A percentile compares a stretch with the other conserved stretches of the same genome.
phyloP scores from a whole-genome alignment of 805 yeast genomes.

The Saturnispora diversa region DNA sequence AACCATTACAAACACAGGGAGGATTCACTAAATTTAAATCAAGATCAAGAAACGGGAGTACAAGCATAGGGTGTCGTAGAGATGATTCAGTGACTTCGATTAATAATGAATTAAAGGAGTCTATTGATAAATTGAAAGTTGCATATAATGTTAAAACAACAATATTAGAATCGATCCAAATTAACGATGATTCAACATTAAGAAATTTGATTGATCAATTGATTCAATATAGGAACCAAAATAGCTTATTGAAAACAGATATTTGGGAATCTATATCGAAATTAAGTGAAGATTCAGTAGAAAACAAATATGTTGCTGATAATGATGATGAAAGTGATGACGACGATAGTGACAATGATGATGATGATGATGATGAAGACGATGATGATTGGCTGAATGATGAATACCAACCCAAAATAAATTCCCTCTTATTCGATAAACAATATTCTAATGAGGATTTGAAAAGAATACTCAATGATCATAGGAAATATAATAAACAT shows the following conservation, averaged over 20 bases:
- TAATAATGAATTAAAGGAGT: not conserved
- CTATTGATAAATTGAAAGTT: conserved; percentile 1
- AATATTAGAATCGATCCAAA: conserved; percentile 12
- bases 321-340: conserved; percentile 11
- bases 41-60: conserved; percentile 5
- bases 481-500: conserved; percentile 3
- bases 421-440: conserved; percentile 3
- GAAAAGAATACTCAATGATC: not conserved
- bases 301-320: conserved; percentile 4
- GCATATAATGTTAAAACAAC: conserved; percentile 1
- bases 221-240: conserved; percentile 16
- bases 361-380: conserved; percentile 1
- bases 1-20: not conserved
- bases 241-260: conserved; percentile 19
- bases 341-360: conserved; percentile 1
- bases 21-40: not conserved
- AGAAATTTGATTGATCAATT: conserved; percentile 21
- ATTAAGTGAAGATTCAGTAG: conserved; percentile 2
- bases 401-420: conserved; percentile 3
- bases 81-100: not conserved
- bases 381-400: not conserved
- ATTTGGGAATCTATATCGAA: conserved; percentile 22
- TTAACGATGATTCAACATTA: conserved; percentile 19
- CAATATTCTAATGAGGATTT: conserved; percentile 3
- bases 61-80: conserved; percentile 3